Base-by-base conservation (phyloP, 1,284 basidiomycete species). In the Wallemia ichthyophaga region DNA sequence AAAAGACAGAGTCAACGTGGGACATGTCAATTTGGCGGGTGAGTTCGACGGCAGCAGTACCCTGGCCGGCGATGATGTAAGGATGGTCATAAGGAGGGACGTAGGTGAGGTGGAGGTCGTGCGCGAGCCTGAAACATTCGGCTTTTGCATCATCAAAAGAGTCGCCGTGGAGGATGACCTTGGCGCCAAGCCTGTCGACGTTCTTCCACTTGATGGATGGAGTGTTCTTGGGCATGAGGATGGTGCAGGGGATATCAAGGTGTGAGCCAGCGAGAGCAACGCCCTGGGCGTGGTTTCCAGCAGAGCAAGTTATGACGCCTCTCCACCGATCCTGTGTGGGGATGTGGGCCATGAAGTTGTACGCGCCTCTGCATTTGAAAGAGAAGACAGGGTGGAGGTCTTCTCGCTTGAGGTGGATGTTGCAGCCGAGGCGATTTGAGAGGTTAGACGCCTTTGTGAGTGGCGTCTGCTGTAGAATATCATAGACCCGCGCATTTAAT, bases 61-160 rank as follows among this genome's bases (percentile, higher is more conserved):
- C 94, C 69, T 98, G 94, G 0, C 94, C 94, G 0, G 94, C 92
- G 63, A 99, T 89, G 65, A 99, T 83, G 61, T 88, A 77, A 1
- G 94, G 94, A 64, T 99, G 85, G 67, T 99, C 94, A 68, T 94
- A 99, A 0, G 94, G 94, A 0, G 94, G 94, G 25, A 99, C 87
- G 66, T 95, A 89, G 11, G 82, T 78, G 59, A 98, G 76, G 0
- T 82, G 82, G 65, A 92, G 79, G 2, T 73, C 71, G 11, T 75
- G 69, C 21, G 85, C 85, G 28, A 96, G 78, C 23, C 89, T 79
- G 1, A 82, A 79, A 68, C 92, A 98, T 70, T 99, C 94, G 9
- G 77, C 77, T 70, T 98, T 98, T 32, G 94, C 92, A 66, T 83
- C 92, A 71, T 98, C 92, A 67, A 99, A 98, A 72, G 98, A 92